phyloP scores from a whole-genome alignment of 345 rosid genomes.

The sweet orange (Citrus sinensis) region DNA sequence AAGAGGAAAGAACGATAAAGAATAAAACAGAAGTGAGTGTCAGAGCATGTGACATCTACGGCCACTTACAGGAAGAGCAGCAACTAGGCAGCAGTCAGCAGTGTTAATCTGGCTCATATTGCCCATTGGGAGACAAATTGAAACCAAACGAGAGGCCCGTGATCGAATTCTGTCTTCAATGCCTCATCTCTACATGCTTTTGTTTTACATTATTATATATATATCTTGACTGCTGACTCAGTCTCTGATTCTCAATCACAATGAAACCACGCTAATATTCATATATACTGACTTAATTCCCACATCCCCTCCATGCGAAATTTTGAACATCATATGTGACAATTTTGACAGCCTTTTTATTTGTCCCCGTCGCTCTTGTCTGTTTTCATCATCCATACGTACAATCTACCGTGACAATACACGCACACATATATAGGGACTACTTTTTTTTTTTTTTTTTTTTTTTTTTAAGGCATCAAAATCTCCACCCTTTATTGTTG shows the following conservation, averaged over 20 bases:
- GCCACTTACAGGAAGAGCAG: conserved; percentile 2
- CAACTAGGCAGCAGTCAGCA: background rate
- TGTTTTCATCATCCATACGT: background rate
- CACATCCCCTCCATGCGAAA: conserved; percentile 30
- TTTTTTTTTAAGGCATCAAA: background rate
- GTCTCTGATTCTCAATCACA: conserved; percentile 8
- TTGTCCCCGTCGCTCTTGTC: background rate
- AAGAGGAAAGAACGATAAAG: conserved; percentile 33
- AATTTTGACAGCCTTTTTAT: background rate
- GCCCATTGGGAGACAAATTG: conserved; percentile 27
- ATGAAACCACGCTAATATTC: background rate
- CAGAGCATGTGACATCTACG: conserved; percentile 46
- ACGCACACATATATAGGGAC: too few relatives aligned
- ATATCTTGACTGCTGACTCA: conserved; percentile 13
- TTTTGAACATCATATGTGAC: background rate
- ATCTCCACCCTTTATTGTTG: background rate
- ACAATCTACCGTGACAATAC: background rate
- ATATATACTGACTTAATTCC: conserved; percentile 10
- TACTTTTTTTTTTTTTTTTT: too few relatives aligned
- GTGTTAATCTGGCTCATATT: background rate
- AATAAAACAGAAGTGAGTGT: conserved; percentile 34
- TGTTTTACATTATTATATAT: background rate
- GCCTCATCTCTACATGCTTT: background rate
- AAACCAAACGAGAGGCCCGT: conserved; percentile 40
- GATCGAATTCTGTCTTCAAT: conserved; percentile 24